A percentile compares a stretch with the other conserved stretches of the same genome.
phyloP scores from a whole-genome alignment of 371 early-diverging fungal species.

The Lichtheimia corymbifera region DNA sequence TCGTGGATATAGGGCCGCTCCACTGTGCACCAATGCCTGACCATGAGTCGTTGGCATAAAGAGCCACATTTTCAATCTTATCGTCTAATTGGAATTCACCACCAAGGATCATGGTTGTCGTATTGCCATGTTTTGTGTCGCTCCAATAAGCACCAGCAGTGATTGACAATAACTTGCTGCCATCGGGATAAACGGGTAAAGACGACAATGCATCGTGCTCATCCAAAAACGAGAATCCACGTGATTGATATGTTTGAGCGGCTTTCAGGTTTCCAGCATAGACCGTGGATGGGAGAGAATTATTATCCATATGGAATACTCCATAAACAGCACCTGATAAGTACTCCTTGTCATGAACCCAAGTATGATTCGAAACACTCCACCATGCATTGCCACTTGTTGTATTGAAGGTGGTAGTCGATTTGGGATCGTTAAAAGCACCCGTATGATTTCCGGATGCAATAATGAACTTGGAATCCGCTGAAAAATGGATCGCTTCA shows the following conservation, averaged over 20 bases:
- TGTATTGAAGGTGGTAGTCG: not conserved
- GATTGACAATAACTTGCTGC: conserved; percentile 13
- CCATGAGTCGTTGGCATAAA: conserved; percentile 43
- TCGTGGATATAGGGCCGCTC: conserved; percentile 31
- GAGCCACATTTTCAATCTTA: conserved; percentile 42
- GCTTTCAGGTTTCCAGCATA: conserved; percentile 36
- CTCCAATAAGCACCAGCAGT: conserved; percentile 38
- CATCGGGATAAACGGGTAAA: conserved; percentile 38
- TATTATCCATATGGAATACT: not conserved
- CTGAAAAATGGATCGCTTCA: conserved; percentile 16
- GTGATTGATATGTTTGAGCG: conserved; percentile 36
- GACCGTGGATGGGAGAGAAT: conserved; percentile 17
- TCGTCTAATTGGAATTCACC: conserved; percentile 35
- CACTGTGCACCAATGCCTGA: conserved; percentile 42
- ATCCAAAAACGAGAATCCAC: conserved; percentile 34
- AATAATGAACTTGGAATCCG: conserved; percentile 14
- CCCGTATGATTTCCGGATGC: conserved; percentile 36
- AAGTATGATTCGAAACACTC: conserved; percentile 14
- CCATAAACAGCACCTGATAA: conserved; percentile 29
- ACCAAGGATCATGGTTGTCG: conserved; percentile 36
- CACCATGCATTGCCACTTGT: conserved; percentile 39
- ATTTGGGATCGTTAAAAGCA: conserved; percentile 2
- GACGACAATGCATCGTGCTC: conserved; percentile 13
- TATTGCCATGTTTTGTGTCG: conserved; percentile 19
- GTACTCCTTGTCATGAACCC: conserved; percentile 24